Conservation (phyloP, 2,329 filamentous ascomycete species). For the Apiospora koreana region DNA sequence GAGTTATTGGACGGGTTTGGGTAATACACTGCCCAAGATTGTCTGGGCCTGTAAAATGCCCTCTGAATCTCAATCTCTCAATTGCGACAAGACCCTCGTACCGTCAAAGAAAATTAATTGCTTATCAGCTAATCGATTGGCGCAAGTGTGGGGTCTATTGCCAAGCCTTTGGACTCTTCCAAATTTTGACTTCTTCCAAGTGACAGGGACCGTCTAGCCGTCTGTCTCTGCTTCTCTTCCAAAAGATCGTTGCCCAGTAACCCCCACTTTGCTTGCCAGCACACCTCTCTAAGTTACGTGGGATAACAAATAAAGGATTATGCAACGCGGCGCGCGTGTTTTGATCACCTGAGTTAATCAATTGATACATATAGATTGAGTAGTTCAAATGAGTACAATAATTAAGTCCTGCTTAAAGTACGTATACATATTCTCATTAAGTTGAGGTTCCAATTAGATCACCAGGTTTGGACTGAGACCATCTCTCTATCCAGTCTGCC, state of each 20-base stretch:
- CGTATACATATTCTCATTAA: not conserved
- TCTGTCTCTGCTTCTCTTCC: not conserved
- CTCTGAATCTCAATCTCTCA: not conserved
- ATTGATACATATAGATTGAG: not conserved
- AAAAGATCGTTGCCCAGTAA: not conserved
- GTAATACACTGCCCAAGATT: not conserved
- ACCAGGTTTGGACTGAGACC: not conserved
- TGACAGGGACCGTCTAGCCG: not conserved
- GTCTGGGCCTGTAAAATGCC: not conserved
- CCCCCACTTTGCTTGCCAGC: not conserved
- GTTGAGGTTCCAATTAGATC: not conserved
- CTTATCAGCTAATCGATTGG: constrained; percentile 8
- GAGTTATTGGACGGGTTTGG: not conserved
- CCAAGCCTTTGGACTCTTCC: not conserved
- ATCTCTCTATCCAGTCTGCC: not conserved
- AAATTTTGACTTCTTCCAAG: not conserved
- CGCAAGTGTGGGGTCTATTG: not conserved
- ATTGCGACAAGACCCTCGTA: not conserved
- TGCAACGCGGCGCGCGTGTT: not conserved
- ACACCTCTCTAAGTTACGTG: not conserved
- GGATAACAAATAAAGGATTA: not conserved
- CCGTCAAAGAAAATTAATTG: constrained; percentile 5
- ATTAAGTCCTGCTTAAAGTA: not conserved
- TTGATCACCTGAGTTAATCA: not conserved
- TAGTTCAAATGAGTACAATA: not conserved